These are phyloP conservation scores for Sindora glabra DNA, from an alignment of 306 rosid species.

Conservation along the genomic window DNA sequence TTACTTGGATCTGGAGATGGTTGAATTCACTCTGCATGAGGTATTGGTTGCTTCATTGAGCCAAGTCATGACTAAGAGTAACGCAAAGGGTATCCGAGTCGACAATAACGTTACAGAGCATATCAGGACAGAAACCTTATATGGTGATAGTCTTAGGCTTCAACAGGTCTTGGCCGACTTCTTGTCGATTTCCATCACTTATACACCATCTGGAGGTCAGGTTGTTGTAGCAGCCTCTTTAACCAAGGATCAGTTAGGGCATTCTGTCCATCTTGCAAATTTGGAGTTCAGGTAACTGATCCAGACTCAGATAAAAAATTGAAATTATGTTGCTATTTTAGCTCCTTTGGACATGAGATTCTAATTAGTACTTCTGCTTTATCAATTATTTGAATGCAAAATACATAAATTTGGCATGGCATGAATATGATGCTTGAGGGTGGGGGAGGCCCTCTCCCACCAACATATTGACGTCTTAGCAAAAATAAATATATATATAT, in stretches of 20 bases:
- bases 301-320: too few species aligned
- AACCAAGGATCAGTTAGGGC: slow-evolving; percentile 66
- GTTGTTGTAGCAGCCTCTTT: slow-evolving; percentile 50
- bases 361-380: neutral
- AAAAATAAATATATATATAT: too few species aligned
- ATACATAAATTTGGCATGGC: neutral
- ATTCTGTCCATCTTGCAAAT: slow-evolving; percentile 76
- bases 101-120: slow-evolving; percentile 54
- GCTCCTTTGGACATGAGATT: neutral
- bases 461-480: too few species aligned
- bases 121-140: slow-evolving; percentile 45
- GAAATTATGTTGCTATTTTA: neutral
- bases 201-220: slow-evolving; percentile 60
- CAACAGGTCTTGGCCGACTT: slow-evolving; percentile 86
- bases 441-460: too few species aligned
- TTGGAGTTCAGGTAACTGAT: slow-evolving; percentile 76
- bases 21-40: slow-evolving; percentile 70
- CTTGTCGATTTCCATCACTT: slow-evolving; percentile 49
- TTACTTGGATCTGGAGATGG: slow-evolving; percentile 84
- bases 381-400: too few species aligned
- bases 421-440: neutral
- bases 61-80: slow-evolving; percentile 66
- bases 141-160: slow-evolving; percentile 79
- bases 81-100: slow-evolving; percentile 41
- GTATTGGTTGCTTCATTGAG: slow-evolving; percentile 62